Conservation (phyloP, 208 protist genomes). For the Acanthamoeba royreba region DNA sequence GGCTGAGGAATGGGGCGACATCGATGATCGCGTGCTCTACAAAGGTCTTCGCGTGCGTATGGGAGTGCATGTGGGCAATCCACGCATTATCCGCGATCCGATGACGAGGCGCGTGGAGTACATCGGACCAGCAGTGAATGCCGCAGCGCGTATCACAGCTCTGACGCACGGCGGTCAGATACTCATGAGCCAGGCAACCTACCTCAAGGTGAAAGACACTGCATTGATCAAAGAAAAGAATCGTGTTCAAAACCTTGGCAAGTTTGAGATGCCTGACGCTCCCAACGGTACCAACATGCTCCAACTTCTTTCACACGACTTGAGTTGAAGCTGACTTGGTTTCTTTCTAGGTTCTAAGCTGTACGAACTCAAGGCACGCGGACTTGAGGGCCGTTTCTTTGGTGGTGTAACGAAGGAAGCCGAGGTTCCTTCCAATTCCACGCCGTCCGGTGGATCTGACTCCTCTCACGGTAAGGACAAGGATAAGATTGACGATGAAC, state of each 20-base stretch:
- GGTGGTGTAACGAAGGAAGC: background rate
- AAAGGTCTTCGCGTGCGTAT: conserved; percentile 25
- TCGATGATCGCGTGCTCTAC: background rate
- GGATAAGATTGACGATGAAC: background rate
- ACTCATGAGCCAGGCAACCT: background rate
- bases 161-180: conserved; percentile 43
- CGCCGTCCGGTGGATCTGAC: background rate
- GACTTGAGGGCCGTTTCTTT: conserved; percentile 29
- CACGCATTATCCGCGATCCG: background rate
- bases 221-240: background rate
- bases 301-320: background rate
- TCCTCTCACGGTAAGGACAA: background rate
- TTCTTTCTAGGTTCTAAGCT: background rate
- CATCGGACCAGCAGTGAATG: conserved; percentile 16
- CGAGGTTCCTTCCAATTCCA: background rate
- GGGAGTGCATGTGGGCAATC: background rate
- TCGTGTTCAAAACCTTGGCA: background rate
- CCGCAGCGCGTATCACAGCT: background rate
- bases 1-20: conserved; percentile 26
- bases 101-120: conserved; percentile 19
- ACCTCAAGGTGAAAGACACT: background rate
- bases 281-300: background rate
- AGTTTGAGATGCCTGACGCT: conserved; percentile 25
- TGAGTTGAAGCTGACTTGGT: background rate
- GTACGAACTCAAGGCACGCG: background rate